A percentile compares a stretch with the other conserved stretches of the same genome.
Evolutionary conservation across 352 stramenopile species (phyloP).

Genomic region (Plasmopara muralis): DNA sequence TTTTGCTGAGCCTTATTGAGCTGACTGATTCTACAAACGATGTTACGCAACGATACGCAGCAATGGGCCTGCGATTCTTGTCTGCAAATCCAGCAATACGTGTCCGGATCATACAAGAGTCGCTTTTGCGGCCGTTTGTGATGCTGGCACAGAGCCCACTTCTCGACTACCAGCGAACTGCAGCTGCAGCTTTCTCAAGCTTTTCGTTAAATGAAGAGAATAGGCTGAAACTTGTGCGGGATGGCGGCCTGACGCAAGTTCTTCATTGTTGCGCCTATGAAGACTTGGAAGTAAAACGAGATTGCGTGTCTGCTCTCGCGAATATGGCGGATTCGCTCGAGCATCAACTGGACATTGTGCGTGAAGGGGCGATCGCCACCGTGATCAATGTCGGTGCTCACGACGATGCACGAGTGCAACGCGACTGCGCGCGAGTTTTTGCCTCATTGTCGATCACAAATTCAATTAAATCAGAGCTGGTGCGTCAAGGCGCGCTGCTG

Average conservation of each 20-base stretch:
- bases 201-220: conserved; percentile 92
- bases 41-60: conserved; percentile 91
- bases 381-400: conserved; percentile 65
- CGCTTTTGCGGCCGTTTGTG: conserved; percentile 87
- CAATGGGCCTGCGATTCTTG: conserved; percentile 93
- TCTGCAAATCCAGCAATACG: conserved; percentile 91
- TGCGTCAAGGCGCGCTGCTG: conserved; percentile 74
- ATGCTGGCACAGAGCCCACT: conserved; percentile 86
- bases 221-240: conserved; percentile 90
- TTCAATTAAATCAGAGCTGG: conserved; percentile 77
- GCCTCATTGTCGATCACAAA: conserved; percentile 87
- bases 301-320: conserved; percentile 92
- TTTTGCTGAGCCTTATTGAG: conserved; percentile 83
- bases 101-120: conserved; percentile 88
- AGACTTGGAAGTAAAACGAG: conserved; percentile 89
- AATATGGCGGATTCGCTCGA: conserved; percentile 90
- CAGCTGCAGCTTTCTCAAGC: conserved; percentile 88
- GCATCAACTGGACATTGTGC: conserved; percentile 85
- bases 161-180: conserved; percentile 90
- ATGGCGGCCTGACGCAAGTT: conserved; percentile 87
- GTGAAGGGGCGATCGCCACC: conserved; percentile 76
- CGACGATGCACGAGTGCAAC: conserved; percentile 89
- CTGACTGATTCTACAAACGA: conserved; percentile 86
- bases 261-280: conserved; percentile 85
- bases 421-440: conserved; percentile 88